Evolutionary conservation across 2,329 filamentous ascomycete genomes (phyloP).

Genomic region (Remersonia thermophila): DNA sequence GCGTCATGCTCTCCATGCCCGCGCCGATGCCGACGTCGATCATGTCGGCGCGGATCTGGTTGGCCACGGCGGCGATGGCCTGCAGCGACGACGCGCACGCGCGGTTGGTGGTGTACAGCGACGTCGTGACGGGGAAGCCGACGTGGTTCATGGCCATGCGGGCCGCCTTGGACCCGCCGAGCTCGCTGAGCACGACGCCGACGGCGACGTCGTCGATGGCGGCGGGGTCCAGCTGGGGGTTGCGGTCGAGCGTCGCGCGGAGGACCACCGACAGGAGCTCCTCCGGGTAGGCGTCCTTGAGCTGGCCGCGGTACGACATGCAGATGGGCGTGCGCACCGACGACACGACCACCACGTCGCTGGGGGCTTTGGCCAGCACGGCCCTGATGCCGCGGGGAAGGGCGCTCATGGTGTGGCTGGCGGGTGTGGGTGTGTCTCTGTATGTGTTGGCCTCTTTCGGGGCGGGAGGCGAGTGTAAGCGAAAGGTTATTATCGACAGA

Average conservation of each 20-base stretch:
- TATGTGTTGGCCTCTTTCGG: not conserved
- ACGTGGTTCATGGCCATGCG: conserved; percentile 84
- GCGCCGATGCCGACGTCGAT: conserved; percentile 68
- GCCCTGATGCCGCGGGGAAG: conserved; percentile 57
- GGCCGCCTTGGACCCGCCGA: conserved; percentile 80
- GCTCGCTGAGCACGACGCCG: conserved; percentile 80
- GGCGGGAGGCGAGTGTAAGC: not conserved
- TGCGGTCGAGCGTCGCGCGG: conserved; percentile 56
- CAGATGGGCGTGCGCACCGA: conserved; percentile 82
- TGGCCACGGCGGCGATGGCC: conserved; percentile 61
- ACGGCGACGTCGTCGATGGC: conserved; percentile 71
- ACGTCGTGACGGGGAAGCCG: conserved; percentile 58
- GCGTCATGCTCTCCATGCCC: conserved; percentile 93
- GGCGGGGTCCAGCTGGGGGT: conserved; percentile 58
- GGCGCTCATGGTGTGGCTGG: conserved; percentile 4
- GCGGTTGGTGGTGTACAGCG: conserved; percentile 78
- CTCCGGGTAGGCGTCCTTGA: conserved; percentile 84
- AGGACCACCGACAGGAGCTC: conserved; percentile 63
- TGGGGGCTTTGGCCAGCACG: conserved; percentile 65
- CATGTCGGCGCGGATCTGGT: conserved; percentile 60
- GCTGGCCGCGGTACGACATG: conserved; percentile 66
- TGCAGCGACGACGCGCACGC: conserved; percentile 72
- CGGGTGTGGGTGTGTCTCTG: not conserved
- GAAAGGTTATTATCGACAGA: too few species aligned
- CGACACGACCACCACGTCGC: conserved; percentile 79